phyloP scores from a whole-genome alignment of 2,329 filamentous ascomycete genomes.

The Venturia pyrina region DNA sequence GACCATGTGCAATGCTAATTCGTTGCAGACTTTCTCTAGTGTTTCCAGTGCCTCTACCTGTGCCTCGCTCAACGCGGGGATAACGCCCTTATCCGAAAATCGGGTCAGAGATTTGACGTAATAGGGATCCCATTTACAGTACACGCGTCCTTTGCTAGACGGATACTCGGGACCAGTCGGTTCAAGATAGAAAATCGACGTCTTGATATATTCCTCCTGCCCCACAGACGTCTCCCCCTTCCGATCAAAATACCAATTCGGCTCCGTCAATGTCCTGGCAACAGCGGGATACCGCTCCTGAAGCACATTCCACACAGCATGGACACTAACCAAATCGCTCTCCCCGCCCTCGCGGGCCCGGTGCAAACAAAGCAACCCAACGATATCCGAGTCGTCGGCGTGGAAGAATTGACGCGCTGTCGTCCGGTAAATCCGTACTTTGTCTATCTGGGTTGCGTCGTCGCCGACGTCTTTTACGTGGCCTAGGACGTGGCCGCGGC shows the following conservation, averaged over 20 bases:
- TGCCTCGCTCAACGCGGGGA: constrained; percentile 60
- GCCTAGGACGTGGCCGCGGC: constrained; percentile 72
- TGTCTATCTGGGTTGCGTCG: constrained; percentile 70
- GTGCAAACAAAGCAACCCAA: constrained; percentile 72
- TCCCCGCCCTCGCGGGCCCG: constrained; percentile 73
- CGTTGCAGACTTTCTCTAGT: constrained; percentile 66
- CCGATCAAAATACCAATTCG: constrained; percentile 86
- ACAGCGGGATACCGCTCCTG: constrained; percentile 69
- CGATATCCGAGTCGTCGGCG: constrained; percentile 71
- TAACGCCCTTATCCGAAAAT: constrained; percentile 62
- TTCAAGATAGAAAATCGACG: constrained; percentile 69
- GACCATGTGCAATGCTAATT: constrained; percentile 71
- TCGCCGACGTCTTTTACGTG: constrained; percentile 86
- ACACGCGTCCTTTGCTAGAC: constrained; percentile 48
- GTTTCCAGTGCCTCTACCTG: constrained; percentile 60
- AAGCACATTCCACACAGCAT: constrained; percentile 73
- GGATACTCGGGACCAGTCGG: constrained; percentile 28
- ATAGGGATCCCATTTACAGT: constrained; percentile 70
- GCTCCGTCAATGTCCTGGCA: constrained; percentile 61
- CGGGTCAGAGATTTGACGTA: constrained; percentile 66
- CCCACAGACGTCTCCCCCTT: constrained; percentile 73
- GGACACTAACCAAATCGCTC: constrained; percentile 68
- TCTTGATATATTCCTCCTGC: constrained; percentile 63
- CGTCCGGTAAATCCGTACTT: constrained; percentile 82
- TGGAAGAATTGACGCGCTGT: constrained; percentile 82